Percentiles rank a stretch among this genome's conserved stretches.
Evolutionary conservation across 1,284 basidiomycete species (phyloP).

Genomic region (Irpex sp.): DNA sequence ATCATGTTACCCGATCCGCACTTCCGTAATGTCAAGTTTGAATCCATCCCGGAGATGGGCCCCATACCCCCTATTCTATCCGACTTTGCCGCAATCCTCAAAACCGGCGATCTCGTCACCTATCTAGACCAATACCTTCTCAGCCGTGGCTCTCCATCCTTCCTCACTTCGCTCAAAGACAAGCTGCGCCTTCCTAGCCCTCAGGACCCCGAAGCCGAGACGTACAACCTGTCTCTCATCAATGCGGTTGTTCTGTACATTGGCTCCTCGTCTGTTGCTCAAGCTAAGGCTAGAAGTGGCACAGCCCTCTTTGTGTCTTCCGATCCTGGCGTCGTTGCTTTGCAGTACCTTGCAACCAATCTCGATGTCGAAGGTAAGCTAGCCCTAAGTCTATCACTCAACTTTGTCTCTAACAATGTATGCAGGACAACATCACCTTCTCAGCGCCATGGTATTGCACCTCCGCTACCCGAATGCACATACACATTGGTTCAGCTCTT

Average conservation of each 20-base stretch:
- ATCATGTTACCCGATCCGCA: constrained; percentile 88
- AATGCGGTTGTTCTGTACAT: constrained; percentile 96
- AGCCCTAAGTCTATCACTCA: neutral
- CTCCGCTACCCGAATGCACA: constrained; percentile 96
- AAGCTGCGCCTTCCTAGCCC: constrained; percentile 57
- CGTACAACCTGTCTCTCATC: constrained; percentile 87
- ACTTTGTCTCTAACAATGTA: neutral
- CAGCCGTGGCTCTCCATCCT: constrained; percentile 60
- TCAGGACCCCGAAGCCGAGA: constrained; percentile 52
- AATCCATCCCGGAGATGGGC: constrained; percentile 82
- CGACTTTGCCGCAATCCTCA: constrained; percentile 83
- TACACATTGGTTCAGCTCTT: constrained; percentile 92
- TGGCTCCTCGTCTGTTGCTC: constrained; percentile 84
- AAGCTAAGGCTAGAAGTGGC: constrained; percentile 79
- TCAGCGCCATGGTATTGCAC: constrained; percentile 90
- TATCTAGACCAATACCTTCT: constrained; percentile 84
- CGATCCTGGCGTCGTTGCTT: constrained; percentile 78
- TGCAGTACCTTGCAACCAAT: constrained; percentile 80
- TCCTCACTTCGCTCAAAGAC: constrained; percentile 82
- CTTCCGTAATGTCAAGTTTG: constrained; percentile 67
- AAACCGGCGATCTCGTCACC: constrained; percentile 72
- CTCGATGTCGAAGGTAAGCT: constrained; percentile 85
- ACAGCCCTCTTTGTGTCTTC: constrained; percentile 75
- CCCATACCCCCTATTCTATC: constrained; percentile 88
- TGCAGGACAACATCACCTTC: constrained; percentile 87